Conservation (phyloP, 2,329 filamentous ascomycete genomes). For the Diaporthe citrichinensis region DNA sequence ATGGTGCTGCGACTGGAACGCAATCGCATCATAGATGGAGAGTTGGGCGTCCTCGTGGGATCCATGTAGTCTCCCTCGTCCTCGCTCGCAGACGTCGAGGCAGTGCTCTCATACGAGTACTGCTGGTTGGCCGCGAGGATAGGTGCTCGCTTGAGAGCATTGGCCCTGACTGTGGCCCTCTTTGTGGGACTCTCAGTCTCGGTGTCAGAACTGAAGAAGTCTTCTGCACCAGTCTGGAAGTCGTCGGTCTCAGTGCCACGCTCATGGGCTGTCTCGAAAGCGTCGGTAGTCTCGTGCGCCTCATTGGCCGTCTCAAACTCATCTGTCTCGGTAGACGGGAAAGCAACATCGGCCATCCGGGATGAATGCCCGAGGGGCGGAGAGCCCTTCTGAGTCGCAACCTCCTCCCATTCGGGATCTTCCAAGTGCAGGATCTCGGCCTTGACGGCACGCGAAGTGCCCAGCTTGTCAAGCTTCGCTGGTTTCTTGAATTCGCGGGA, state of each 20-base stretch:
- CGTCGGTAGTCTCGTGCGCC: constrained; percentile 81
- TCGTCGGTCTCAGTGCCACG: constrained; percentile 90
- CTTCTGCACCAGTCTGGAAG: constrained; percentile 94
- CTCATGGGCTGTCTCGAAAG: constrained; percentile 81
- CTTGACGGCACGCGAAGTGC: constrained; percentile 78
- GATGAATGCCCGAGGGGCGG: constrained; percentile 35
- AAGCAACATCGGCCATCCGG: constrained; percentile 37
- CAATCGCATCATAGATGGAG: constrained; percentile 78
- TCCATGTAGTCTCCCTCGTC: constrained; percentile 68
- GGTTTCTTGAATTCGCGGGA: constrained; percentile 85
- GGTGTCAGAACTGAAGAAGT: constrained; percentile 81
- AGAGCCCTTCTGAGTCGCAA: constrained; percentile 48
- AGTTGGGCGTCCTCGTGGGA: constrained; percentile 74
- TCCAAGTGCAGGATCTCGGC: constrained; percentile 87
- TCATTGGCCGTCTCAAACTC: constrained; percentile 88
- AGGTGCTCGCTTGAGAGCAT: constrained; percentile 56
- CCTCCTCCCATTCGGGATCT: constrained; percentile 92
- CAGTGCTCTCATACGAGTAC: constrained; percentile 86
- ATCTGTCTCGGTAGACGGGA: constrained; percentile 64
- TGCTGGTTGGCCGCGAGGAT: constrained; percentile 61
- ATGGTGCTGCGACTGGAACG: constrained; percentile 76
- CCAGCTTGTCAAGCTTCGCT: constrained; percentile 75
- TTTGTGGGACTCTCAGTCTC: constrained; percentile 81
- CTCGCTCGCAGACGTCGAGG: constrained; percentile 87
- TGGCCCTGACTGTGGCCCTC: constrained; percentile 50